Base-by-base conservation (phyloP, 495 filamentous ascomycete species). In the Aspergillus ellipticus region DNA sequence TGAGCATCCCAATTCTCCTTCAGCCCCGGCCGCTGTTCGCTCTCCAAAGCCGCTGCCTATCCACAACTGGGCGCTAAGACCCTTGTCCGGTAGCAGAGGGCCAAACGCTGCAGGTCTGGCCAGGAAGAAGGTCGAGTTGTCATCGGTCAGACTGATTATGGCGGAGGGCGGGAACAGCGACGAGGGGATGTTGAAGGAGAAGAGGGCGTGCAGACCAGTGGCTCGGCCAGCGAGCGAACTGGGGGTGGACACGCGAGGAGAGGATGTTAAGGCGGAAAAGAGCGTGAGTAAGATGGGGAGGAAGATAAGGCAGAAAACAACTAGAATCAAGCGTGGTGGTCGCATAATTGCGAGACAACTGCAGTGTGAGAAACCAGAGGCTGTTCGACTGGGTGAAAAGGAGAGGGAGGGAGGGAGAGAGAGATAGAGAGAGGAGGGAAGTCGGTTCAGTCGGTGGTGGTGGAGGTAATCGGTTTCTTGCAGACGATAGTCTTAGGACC, bases 41-140 rank as follows among this genome's bases (percentile, higher is more conserved):
- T 95, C 91, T 13, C 86, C 84, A 72, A 96, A 96, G 6, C 90
- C 90, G 70, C 86, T 92, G 10, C 92, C 92, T 46, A 95, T 84
- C 92, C 92, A 96, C 42, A 96, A 69, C 65, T 88, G 89, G 15
- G 90, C 90, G 59, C 88, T 92, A 43, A 96, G 74, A 21, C 92
- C 92, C 49, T 84, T 81, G 20, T 73, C 68, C 0, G 90, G 89
- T 24, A 98, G 69, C 2, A 85, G 66, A 2, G 95, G 90, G 1
- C 94, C 94, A 70, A 97, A 98, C 49, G 90, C 92, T 39, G 94
- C 94, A 54, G 94, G 95, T 35, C 94, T 80, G 43, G 94, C 91
- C 17, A 95, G 74, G 73, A 98, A 98, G 60, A 93, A 96, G 5
- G 94, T 98, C 39, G 90, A 96, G 66, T 97, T 97, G 69, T 98